Base-by-base conservation (phyloP, 257 asterid genomes). In the Fraxinus americana region DNA sequence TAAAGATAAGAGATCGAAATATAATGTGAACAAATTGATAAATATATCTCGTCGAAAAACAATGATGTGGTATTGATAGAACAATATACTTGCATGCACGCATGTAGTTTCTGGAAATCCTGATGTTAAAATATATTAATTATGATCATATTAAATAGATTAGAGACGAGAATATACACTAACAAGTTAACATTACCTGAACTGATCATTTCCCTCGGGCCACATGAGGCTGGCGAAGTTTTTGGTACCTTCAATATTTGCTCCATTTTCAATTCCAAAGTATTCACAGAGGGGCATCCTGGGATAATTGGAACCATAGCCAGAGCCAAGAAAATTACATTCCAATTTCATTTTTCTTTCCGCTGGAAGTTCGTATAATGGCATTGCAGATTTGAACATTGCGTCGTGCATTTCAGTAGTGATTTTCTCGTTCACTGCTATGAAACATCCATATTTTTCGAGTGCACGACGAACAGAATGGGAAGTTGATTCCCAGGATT, bases 231-330 rank as follows among this genome's bases (percentile, higher is more conserved):
- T 45, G 27, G 89, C 74, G 29, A 88, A 88, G 19, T 45, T 59
- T 13, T 75, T 7, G 2, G 36, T 76, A 21, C 76, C 70, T 10
- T 81, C 71, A 34, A 74, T 38, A n/a, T 81, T 34, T 13, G 25
- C 75, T 13, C 81, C 81, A 41, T 88, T 36, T 79, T 39, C 81
- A 21, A 88, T 75, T 14, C 89, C 92, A 30, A 86, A 75, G 36
- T 77, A 81, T 68, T 88, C 92, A 34, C 80, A 80, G 0, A 84
- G 75, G 13, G 92, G 92, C 89, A 83, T 86, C 0, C 1, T 38
- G 0, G 80, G 7, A 36, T 57, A 77, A 16, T 73, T 72, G 2
- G 86, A 86, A 43, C 84, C 82, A 71, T 86, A 86, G 0, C 92
- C 90, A 34, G 81, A 84, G 3, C 87, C 87, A 1, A 78, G 36